Conservation (phyloP, 164 flowering plant genomes). For the Magnolia sinica region DNA sequence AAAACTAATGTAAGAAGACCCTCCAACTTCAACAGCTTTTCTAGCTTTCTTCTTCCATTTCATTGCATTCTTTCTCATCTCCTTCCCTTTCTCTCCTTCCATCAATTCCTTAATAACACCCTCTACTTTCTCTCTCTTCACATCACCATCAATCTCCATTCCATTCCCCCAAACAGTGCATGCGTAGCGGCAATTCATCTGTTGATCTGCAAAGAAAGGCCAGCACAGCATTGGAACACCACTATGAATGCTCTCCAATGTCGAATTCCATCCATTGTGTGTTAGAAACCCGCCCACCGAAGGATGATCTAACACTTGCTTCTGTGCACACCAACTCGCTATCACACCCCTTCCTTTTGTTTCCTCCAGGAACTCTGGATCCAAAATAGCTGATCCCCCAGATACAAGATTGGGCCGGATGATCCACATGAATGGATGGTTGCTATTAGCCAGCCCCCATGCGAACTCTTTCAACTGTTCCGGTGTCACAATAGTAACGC, state of each 20-base stretch:
- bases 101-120: slow-evolving; percentile 29
- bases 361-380: slow-evolving; percentile 24
- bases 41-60: slow-evolving; percentile 35
- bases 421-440: slow-evolving; percentile 40
- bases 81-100: slow-evolving; percentile 31
- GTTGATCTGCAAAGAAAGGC: slow-evolving; percentile 57
- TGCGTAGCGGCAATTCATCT: slow-evolving; percentile 28
- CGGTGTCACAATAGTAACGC: slow-evolving; percentile 32
- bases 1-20: slow-evolving; percentile 29
- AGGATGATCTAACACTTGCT: slow-evolving; percentile 23
- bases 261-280: slow-evolving; percentile 35
- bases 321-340: slow-evolving; percentile 47
- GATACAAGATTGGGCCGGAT: slow-evolving; percentile 44
- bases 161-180: slow-evolving; percentile 33
- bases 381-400: slow-evolving; percentile 29
- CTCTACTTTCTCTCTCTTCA: slow-evolving; percentile 34
- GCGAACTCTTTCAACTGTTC: slow-evolving; percentile 44
- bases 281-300: slow-evolving; percentile 31
- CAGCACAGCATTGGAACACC: slow-evolving; percentile 52
- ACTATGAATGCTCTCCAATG: slow-evolving; percentile 16
- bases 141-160: slow-evolving; percentile 22
- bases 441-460: slow-evolving; percentile 52
- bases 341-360: slow-evolving; percentile 30
- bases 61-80: slow-evolving; percentile 24
- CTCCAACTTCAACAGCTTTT: slow-evolving; percentile 26